phyloP scores from a whole-genome alignment of 2,329 filamentous ascomycete genomes.

The Talaromyces sp. region DNA sequence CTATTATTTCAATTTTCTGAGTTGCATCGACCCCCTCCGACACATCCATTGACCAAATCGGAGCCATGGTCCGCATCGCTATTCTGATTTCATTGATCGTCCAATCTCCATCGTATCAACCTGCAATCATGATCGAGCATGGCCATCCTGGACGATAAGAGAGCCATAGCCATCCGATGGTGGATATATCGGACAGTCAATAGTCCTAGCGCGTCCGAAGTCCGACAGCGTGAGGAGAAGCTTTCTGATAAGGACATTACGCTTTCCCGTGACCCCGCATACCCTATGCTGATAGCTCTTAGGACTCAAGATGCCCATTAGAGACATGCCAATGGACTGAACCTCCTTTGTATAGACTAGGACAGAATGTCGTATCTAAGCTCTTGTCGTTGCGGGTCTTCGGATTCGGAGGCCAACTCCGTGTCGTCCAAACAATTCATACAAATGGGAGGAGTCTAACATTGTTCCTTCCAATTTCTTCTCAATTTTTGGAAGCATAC shows the following conservation, averaged over 20 bases:
- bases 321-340: background rate
- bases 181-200: slow-evolving; percentile 6
- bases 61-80: background rate
- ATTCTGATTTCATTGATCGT: background rate
- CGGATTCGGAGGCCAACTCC: slow-evolving; percentile 2
- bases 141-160: background rate
- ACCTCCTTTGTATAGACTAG: background rate
- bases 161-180: background rate
- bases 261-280: slow-evolving; percentile 3
- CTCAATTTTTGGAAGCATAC: background rate
- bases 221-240: background rate
- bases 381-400: background rate
- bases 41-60: background rate
- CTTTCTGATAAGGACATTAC: background rate
- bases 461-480: background rate
- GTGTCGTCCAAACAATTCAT: background rate
- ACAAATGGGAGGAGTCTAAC: background rate
- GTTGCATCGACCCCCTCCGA: background rate
- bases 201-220: slow-evolving; percentile 7
- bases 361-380: background rate
- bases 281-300: background rate
- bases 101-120: background rate
- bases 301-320: background rate
- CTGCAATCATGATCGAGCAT: background rate
- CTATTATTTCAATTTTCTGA: background rate